Evolutionary conservation across 805 yeast genomes (phyloP), one percentile per base, ranked within the genome.

Genomic region (Starmerella etchellsii): DNA sequence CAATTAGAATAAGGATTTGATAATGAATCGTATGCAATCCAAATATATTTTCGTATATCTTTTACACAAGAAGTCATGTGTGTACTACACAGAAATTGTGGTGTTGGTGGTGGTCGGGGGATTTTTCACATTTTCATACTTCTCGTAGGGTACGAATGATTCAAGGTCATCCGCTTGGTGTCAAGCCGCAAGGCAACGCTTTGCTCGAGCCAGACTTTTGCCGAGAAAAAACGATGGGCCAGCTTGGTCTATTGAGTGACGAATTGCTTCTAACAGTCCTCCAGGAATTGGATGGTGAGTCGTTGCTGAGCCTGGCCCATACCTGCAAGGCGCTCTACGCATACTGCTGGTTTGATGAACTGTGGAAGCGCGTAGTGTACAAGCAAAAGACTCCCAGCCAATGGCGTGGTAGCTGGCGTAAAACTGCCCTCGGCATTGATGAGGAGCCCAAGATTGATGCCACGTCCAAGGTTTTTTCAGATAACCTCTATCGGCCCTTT

Each of bases 391-490:
- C 58, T 11, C 55, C 63, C 2, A 47, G 46, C 2, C 48, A 50
- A 26, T 84, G 95, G 95, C 56, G 53, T 24, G 95, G 95, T 1
- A 71, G 84, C 2, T 85, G 95, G 95, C 69, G 87, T 50, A 62
- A 70, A 29, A 75, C 88, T 3, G 2, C 62, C 71, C 26, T 58
- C 74, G 46, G 55, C 60, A 0, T 46, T 67, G 48, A 38, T 21
- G 25, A 30, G 19, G 52, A 47, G 26, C 44, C 56, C 4, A n/a
- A 10, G 3, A 31, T 55, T 1, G 44, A 42, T 23, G 50, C 51
- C 6, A 26, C 36, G n/a, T 51, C 69, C 62, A 35, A 34, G 22
- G 69, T 84, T 3, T 82, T 78, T 55, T 80, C 93, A 0, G 95
- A 85, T 54, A 50, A 72, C n/a, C 58, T 87, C 13, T 85, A 77